Percentiles rank a stretch among this genome's conserved stretches.
These are phyloP conservation scores for Iris macrosiphon DNA, from an alignment of 106 monocot species.

Conservation along the genomic window DNA sequence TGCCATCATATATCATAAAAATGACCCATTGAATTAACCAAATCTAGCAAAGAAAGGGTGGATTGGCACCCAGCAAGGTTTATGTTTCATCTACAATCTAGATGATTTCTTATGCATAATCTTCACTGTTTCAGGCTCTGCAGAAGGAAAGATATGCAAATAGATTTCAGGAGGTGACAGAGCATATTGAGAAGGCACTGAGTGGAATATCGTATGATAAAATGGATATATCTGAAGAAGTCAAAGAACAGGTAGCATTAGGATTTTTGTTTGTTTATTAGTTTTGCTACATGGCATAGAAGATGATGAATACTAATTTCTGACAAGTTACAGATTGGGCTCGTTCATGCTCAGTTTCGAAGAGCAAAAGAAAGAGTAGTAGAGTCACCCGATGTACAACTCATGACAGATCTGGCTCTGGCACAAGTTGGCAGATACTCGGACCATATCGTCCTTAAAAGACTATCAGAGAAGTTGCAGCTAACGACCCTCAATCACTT, in stretches of 20 bases:
- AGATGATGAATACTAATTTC: neutral
- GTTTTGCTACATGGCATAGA: no score
- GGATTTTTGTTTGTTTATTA: neutral
- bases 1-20: no score
- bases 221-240: constrained; percentile 71
- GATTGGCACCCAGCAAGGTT: no score
- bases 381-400: constrained; percentile 37
- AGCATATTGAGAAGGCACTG: constrained; percentile 56
- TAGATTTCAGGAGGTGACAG: constrained; percentile 41
- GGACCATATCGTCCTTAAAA: constrained; percentile 25
- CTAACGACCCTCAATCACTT: constrained; percentile 49
- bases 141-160: constrained; percentile 23
- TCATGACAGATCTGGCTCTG: constrained; percentile 24
- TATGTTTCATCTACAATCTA: no score
- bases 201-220: constrained; percentile 46
- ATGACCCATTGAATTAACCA: no score
- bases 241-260: constrained; percentile 70
- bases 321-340: constrained; percentile 37
- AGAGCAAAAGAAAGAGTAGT: constrained; percentile 37
- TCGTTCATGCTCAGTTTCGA: constrained; percentile 58
- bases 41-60: no score
- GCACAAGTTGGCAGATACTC: constrained; percentile 10
- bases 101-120: no score
- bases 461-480: constrained; percentile 58
- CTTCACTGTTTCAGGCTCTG: constrained; percentile 43